A percentile compares a stretch with the other conserved stretches of the same genome.
Conservation (phyloP, 306 rosid species). For the Calophaca sinica region DNA sequence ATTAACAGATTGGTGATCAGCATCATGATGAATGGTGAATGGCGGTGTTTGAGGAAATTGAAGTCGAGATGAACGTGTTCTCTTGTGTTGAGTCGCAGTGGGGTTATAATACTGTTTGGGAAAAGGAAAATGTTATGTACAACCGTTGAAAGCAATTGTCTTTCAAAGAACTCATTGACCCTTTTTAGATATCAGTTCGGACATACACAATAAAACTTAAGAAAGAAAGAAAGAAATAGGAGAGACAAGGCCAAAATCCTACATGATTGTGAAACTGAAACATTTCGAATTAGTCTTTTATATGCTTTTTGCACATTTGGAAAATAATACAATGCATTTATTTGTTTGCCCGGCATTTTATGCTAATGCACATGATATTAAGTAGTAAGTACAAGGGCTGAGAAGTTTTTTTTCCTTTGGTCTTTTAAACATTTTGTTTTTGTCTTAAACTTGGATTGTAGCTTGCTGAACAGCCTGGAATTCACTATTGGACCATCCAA, state of each 20-base stretch:
- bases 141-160: slow-evolving; percentile 55
- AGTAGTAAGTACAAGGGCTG: slow-evolving; percentile 1
- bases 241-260: neutral
- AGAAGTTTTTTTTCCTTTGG: slow-evolving; percentile 19
- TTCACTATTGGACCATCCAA: neutral
- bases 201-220: neutral
- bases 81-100: slow-evolving; percentile 50
- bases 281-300: neutral
- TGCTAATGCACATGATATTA: slow-evolving; percentile 19
- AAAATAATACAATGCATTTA: neutral
- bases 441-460: slow-evolving; percentile 29
- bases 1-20: slow-evolving; percentile 20
- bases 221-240: neutral
- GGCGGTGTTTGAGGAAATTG: slow-evolving; percentile 17
- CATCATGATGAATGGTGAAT: slow-evolving; percentile 20
- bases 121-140: slow-evolving; percentile 56
- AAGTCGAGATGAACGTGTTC: slow-evolving; percentile 39
- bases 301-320: too few species aligned
- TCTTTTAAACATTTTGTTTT: slow-evolving; percentile 26
- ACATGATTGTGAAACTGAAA: slow-evolving; percentile 2
- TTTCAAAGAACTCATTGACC: slow-evolving; percentile 55
- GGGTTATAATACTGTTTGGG: slow-evolving; percentile 53
- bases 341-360: neutral
- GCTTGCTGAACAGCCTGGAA: slow-evolving; percentile 7
- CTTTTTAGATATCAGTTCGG: slow-evolving; percentile 46